Percentiles rank a stretch among this genome's conserved stretches.
Evolutionary conservation across 306 rosid genomes (phyloP).

Genomic region (Rosa chinensis): DNA sequence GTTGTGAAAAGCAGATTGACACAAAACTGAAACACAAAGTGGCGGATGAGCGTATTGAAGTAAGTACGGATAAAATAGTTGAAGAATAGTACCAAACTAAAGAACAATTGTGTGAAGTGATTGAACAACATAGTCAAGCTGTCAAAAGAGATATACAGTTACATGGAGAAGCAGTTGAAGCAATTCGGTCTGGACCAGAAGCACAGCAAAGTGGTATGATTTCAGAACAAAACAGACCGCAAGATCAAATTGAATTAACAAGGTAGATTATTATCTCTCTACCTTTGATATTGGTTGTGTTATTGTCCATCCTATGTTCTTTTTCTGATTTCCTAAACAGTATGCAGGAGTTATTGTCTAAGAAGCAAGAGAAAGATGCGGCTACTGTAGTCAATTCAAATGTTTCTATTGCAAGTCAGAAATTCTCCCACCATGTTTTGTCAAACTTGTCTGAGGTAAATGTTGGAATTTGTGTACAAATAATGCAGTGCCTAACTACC

Average conservation of each 20-base stretch:
- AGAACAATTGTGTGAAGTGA: constrained; percentile 1
- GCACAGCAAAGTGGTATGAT: not conserved
- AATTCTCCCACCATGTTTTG: not conserved
- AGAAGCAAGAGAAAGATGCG: constrained; percentile 18
- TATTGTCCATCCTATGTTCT: constrained; percentile 1
- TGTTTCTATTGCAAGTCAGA: constrained; percentile 1
- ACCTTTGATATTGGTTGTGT: not conserved
- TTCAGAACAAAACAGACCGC: constrained; percentile 4
- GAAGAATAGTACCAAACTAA: constrained; percentile 25
- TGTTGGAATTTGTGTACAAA: too few species aligned
- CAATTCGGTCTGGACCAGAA: not conserved
- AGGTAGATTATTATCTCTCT: constrained; percentile 6
- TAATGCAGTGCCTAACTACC: too few species aligned
- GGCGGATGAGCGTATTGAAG: too few species aligned
- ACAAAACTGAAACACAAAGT: too few species aligned
- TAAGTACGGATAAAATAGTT: too few species aligned
- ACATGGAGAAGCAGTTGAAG: constrained; percentile 19
- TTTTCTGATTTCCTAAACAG: constrained; percentile 11
- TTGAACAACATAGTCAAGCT: constrained; percentile 8
- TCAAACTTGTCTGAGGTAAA: constrained; percentile 9
- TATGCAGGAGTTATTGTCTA: constrained; percentile 8
- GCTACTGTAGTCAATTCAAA: not conserved
- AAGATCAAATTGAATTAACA: not conserved
- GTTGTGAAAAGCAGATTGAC: not conserved
- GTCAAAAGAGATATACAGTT: constrained; percentile 1